These are phyloP conservation scores for Aspergillus sp. DNA, from an alignment of 2,329 filamentous ascomycete genomes.

Conservation along the genomic window DNA sequence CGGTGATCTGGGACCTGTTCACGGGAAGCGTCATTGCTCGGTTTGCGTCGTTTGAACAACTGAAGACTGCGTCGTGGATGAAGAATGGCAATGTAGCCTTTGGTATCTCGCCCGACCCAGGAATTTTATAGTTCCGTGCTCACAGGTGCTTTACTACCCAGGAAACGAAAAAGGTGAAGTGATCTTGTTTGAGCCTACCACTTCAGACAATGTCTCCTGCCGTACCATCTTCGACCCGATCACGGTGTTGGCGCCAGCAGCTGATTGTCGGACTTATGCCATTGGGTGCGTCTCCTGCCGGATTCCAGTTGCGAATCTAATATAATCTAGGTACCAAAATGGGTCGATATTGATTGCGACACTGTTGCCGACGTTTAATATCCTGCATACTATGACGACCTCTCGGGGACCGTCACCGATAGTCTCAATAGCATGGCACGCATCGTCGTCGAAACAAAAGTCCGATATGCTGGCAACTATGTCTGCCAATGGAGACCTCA, in stretches of 20 bases:
- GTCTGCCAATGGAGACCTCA: slow-evolving; percentile 84
- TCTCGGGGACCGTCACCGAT: slow-evolving; percentile 83
- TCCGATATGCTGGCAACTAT: slow-evolving; percentile 97
- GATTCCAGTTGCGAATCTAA: neutral
- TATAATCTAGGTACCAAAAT: slow-evolving; percentile 75
- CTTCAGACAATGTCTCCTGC: slow-evolving; percentile 86
- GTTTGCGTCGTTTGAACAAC: slow-evolving; percentile 87
- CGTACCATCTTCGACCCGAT: slow-evolving; percentile 94
- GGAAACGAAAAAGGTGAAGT: slow-evolving; percentile 91
- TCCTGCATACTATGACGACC: slow-evolving; percentile 87
- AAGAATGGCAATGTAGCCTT: slow-evolving; percentile 94
- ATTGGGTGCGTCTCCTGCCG: slow-evolving; percentile 70
- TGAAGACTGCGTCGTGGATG: slow-evolving; percentile 91
- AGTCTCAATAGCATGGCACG: slow-evolving; percentile 87
- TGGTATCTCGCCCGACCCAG: slow-evolving; percentile 58
- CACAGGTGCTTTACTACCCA: slow-evolving; percentile 36
- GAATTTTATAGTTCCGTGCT: neutral
- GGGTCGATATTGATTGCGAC: slow-evolving; percentile 89
- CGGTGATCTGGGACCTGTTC: slow-evolving; percentile 95
- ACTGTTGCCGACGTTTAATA: slow-evolving; percentile 87
- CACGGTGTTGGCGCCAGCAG: slow-evolving; percentile 84
- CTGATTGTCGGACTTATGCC: slow-evolving; percentile 91
- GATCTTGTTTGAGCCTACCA: slow-evolving; percentile 89
- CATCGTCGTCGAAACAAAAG: slow-evolving; percentile 91
- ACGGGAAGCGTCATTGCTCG: slow-evolving; percentile 86